Conservation (phyloP, 2,329 filamentous ascomycete genomes). For the Teratosphaeria nubilosa region DNA sequence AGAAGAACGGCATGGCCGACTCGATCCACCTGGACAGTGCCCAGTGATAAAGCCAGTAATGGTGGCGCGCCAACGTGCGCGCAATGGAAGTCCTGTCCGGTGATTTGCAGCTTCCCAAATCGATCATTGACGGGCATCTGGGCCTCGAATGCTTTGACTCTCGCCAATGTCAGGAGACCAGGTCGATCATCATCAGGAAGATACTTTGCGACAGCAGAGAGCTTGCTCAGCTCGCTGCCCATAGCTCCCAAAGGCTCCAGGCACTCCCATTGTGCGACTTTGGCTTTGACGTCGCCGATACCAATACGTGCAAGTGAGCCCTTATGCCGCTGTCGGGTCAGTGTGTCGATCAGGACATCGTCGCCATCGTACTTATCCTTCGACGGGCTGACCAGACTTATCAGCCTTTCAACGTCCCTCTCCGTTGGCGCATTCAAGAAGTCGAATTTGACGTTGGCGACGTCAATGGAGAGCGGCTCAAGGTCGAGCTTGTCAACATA, state of each 20-base stretch:
- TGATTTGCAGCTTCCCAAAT: constrained; percentile 53
- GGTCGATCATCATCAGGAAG: constrained; percentile 91
- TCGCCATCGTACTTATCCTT: constrained; percentile 81
- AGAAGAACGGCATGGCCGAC: constrained; percentile 54
- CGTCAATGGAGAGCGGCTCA: constrained; percentile 10
- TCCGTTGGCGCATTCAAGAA: constrained; percentile 66
- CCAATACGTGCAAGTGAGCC: constrained; percentile 69
- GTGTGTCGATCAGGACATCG: constrained; percentile 87
- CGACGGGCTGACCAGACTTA: constrained; percentile 82
- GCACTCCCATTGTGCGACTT: constrained; percentile 53
- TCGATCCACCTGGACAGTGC: constrained; percentile 52
- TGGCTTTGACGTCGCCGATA: constrained; percentile 53
- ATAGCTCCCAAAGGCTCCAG: constrained; percentile 60
- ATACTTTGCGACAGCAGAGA: constrained; percentile 87
- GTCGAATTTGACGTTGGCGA: constrained; percentile 50
- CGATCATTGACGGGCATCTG: constrained; percentile 55
- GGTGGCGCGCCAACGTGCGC: constrained; percentile 80
- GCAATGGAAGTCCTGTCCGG: constrained; percentile 54
- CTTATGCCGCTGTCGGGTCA: constrained; percentile 76
- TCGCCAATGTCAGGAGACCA: constrained; percentile 65
- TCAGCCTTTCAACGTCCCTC: constrained; percentile 66
- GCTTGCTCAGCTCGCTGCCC: constrained; percentile 65
- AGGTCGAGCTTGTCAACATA: constrained; percentile 35
- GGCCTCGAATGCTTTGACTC: constrained; percentile 54
- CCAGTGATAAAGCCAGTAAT: constrained; percentile 67